Conservation (phyloP, 2,329 filamentous ascomycete genomes). For the Fusarium pilosicola region DNA sequence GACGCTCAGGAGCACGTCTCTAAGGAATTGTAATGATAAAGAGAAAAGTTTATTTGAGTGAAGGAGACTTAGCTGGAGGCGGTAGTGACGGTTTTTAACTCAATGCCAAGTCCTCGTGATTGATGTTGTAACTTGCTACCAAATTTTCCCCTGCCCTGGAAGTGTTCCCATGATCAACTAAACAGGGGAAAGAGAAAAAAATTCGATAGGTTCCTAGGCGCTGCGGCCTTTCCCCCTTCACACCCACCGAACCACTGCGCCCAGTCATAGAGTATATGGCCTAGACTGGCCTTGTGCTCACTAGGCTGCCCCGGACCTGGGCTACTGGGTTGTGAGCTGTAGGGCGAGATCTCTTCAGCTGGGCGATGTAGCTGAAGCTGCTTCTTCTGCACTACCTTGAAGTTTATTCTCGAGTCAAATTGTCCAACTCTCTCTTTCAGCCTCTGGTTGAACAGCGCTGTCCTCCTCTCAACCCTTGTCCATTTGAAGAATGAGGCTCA, state of each 20-base stretch:
- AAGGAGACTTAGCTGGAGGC: not conserved
- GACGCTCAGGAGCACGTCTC: not conserved
- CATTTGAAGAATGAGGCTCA: slow-evolving; percentile 26
- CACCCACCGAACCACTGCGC: slow-evolving; percentile 12
- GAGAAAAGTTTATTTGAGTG: not conserved
- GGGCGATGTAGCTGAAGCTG: not conserved
- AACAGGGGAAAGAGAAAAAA: slow-evolving; percentile 26
- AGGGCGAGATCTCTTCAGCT: not conserved
- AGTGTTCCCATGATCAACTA: slow-evolving; percentile 38
- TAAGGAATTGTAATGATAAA: not conserved
- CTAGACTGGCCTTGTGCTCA: slow-evolving; percentile 13
- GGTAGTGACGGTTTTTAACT: slow-evolving; percentile 32
- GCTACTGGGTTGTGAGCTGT: not conserved
- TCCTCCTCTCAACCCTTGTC: not conserved
- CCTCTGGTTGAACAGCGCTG: not conserved
- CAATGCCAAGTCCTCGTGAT: slow-evolving; percentile 36
- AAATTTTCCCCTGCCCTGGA: slow-evolving; percentile 24
- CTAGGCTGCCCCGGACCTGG: slow-evolving; percentile 23
- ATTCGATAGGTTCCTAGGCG: slow-evolving; percentile 11
- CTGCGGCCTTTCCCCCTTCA: slow-evolving; percentile 10
- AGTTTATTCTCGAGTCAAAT: not conserved
- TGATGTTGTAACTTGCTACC: slow-evolving; percentile 32
- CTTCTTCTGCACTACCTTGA: not conserved
- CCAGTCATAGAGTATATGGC: slow-evolving; percentile 13
- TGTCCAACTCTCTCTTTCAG: not conserved